Base-by-base conservation (phyloP, 495 filamentous ascomycete genomes). In the Echria macrotheca region DNA sequence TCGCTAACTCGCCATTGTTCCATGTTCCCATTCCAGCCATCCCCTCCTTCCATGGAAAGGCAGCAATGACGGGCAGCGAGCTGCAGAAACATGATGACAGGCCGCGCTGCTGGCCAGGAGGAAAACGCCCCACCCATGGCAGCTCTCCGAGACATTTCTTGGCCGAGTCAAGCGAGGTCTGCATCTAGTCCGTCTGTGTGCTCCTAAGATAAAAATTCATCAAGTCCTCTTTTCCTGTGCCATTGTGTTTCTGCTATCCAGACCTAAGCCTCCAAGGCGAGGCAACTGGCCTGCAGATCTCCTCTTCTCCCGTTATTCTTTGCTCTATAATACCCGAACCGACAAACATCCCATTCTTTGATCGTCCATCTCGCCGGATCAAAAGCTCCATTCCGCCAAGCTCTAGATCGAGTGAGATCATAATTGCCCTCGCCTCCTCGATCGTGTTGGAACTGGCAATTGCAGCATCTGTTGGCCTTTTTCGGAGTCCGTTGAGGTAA, bases 161-260 rank as follows among this genome's bases (percentile, higher is more conserved):
- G 50, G 48, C 41, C 52, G 21, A 49, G 32, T 44, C 52, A 48
- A 54, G 51, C 45, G 51, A 54, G 29, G 22, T 39, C 25, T 23
- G 25, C 36, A 10, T 28, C 21, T 18, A 25, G 19, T 18, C 35
- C 17, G 43, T 28, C 26, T 21, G 15, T 9, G 12, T 4, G 12
- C 12, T 14, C 12, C 36, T 17, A 39, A 17, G 36, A 39, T 39
- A 39, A 39, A 39, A 39, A 14, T 15, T 39, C 36, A 19, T 18
- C 3, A 19, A 39, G 36, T 1, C 6, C 29, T 33, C 29, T 14
- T 33, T 14, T 14, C 17, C 36, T 18, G n/a, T 4, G 12, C 36
- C 36, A 39, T 39, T 14, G 14, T 17, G 17, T 39, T 6, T 14
- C 11, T 7, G 29, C 29, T 14, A 10, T 6, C 29, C 29, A 10